Evolutionary conservation across 2,329 filamentous ascomycete genomes (phyloP), one percentile per base, ranked within the genome.

Genomic region (Neofusicoccum umdonicola): DNA sequence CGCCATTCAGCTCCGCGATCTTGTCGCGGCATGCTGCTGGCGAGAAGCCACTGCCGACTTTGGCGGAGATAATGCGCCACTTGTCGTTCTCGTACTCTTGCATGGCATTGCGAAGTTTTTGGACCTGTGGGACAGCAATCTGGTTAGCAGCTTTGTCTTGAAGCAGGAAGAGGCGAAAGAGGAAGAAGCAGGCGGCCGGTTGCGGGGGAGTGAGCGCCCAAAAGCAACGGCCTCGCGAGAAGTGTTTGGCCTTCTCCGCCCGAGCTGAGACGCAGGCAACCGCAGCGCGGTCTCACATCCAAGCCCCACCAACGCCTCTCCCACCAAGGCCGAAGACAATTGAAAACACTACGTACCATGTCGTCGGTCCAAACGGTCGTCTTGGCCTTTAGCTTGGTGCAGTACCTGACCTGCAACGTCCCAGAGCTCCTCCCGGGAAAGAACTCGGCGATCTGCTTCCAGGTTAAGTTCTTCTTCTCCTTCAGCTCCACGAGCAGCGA

Each of bases 361-460:
- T 97, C 93, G 69, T 96, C 92, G 58, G 90, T 96, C 93, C 93
- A 97, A 72, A 92, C 87, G 12, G 91, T 96, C 44, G 91, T 93
- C 81, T 97, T 97, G 13, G 92, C 93, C 80, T 96, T 97, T 61
- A 97, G 82, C 79, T 96, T 97, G 48, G 93, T 97, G 76, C 93
- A 97, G 76, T 97, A 97, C 41, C 93, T 89, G 63, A 97, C 93
- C 77, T 97, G 93, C 67, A 97, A 80, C 35, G 93, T 97, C 17
- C 93, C 93, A 51, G 91, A 96, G 65, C 91, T 95, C 65, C 93
- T 85, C 1, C 93, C 93, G 0, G 93, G 93, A 71, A 97, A 97
- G 79, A 97, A 97, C 74, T 97, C 93, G 64, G 93, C 92, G 73
- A 97, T 97, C 82, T 97, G 93, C 79, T 96, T 97, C 93, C 93